These are phyloP conservation scores for Pseudogymnoascus sp. DNA, from an alignment of 2,329 filamentous ascomycete species.

Conservation along the genomic window DNA sequence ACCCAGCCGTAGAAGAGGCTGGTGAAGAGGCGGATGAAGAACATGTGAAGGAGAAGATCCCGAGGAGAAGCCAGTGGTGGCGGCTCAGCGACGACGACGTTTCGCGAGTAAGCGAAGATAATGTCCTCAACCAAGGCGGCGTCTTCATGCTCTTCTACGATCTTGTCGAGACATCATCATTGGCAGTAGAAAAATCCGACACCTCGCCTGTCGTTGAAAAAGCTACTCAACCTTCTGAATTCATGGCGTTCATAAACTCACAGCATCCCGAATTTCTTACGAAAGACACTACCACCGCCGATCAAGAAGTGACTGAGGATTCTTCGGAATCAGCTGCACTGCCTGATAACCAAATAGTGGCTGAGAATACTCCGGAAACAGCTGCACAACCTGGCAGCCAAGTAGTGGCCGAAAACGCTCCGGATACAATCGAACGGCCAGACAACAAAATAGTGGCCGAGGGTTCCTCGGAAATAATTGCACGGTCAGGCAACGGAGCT, in stretches of 20 bases:
- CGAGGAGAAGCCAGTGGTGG: slow-evolving; percentile 60
- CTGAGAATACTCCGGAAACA: not conserved
- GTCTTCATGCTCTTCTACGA: slow-evolving; percentile 99
- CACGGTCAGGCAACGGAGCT: not conserved
- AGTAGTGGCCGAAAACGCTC: not conserved
- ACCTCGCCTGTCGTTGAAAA: not conserved
- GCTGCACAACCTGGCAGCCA: not conserved
- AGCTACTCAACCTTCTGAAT: not conserved
- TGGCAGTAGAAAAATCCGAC: not conserved
- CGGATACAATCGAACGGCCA: not conserved
- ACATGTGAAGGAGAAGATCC: slow-evolving; percentile 15
- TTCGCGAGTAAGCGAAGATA: slow-evolving; percentile 60
- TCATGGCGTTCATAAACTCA: not conserved
- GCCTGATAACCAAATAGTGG: not conserved
- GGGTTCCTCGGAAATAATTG: not conserved
- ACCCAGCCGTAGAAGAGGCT: slow-evolving; percentile 32
- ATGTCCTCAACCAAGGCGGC: slow-evolving; percentile 63
- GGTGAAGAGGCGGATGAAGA: slow-evolving; percentile 25
- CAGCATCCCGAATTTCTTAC: not conserved
- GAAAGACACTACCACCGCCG: not conserved
- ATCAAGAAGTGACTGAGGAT: not conserved
- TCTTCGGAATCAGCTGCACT: not conserved
- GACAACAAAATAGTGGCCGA: not conserved
- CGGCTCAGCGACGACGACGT: slow-evolving; percentile 85
- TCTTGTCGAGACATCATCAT: slow-evolving; percentile 42